Evolutionary conservation across 768 basidiomycete species (phyloP), one percentile per base, ranked within the genome.

Genomic region (Peribolospora baueri): DNA sequence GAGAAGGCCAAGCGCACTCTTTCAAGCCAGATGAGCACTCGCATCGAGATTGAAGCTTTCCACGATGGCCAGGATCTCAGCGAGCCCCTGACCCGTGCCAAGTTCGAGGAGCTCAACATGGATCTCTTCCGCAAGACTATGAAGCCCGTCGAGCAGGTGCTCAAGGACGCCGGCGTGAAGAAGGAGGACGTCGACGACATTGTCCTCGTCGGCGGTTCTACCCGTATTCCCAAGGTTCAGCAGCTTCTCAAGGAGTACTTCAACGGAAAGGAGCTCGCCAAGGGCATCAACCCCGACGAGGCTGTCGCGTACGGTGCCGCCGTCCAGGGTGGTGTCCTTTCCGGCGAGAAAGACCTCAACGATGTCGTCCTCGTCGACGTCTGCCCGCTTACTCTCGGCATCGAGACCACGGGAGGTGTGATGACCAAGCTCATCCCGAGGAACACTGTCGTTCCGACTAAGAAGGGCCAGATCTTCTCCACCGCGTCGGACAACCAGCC

Each of bases 51-150:
- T 58, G 91, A 98, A 70, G 77, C 78, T 39, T 95, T 97, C 70
- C 88, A 90, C 69, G 78, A 80, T 63, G 91, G 91, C 60, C 90
- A 91, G 63, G 91, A 98, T 73, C 86, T 95, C 65, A 84, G 87
- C 42, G 91, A 95, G 75, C 85, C 84, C 5, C 77, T 97, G 41
- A 97, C 91, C 53, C 80, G 91, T 54, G 91, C 91, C 73, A 97
- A 93, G 72, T 97, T 98, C 67, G 91, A 97, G 69, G 90, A 97
- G 69, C 75, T 95, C 61, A 93, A 91, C 78, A 82, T 93, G 73
- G 91, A 98, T 65, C 78, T 97, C 53, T 98, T 98, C 83, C 77
- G 91, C 65, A 91, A 91, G 78, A 98, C 91, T 42, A 86, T 97
- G 85, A 90, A 90, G 74, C 91, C 91, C 59, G 91, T 97, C 58